Evolutionary conservation across 768 basidiomycete species (phyloP).

Genomic region (Mycena polygramma): DNA sequence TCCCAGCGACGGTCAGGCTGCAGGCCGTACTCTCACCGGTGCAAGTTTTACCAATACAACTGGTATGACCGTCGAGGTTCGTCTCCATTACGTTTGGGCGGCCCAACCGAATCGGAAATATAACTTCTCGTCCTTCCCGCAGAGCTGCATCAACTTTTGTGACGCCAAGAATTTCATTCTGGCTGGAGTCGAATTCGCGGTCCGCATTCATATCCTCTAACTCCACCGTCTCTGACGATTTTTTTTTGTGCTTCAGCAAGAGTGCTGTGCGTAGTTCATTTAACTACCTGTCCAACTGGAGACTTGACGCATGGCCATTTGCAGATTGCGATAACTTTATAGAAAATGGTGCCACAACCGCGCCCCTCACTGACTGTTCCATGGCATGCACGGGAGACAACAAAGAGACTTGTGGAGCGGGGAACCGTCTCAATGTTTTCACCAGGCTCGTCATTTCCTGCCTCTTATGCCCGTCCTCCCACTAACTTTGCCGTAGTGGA

Average conservation of each 20-base stretch:
- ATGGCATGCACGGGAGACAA: conserved; percentile 60
- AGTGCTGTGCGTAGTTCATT: conserved; percentile 66
- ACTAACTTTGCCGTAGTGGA: conserved; percentile 55
- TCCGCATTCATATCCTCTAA: conserved; percentile 35
- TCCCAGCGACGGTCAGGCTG: conserved; percentile 58
- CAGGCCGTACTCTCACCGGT: conserved; percentile 65
- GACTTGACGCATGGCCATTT: background rate
- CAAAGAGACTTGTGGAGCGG: conserved; percentile 61
- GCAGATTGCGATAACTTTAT: conserved; percentile 76
- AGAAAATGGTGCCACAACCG: conserved; percentile 59
- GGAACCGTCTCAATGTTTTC: conserved; percentile 60
- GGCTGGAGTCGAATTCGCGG: conserved; percentile 77
- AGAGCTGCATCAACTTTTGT: conserved; percentile 62
- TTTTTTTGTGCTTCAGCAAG: conserved; percentile 41
- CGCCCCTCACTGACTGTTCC: conserved; percentile 59
- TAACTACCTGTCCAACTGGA: conserved; percentile 2
- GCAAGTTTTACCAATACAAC: conserved; percentile 60
- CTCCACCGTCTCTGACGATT: conserved; percentile 23
- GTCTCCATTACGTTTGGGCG: conserved; percentile 2
- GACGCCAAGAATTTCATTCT: conserved; percentile 63
- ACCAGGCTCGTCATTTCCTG: conserved; percentile 38
- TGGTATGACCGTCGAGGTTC: conserved; percentile 70
- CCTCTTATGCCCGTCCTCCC: too few relatives aligned
- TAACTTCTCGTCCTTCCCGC: conserved; percentile 1
- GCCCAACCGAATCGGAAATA: conserved; percentile 2